These are phyloP conservation scores for Aspergillus puulaauensis DNA, from an alignment of 2,329 filamentous ascomycete species.

Conservation along the genomic window DNA sequence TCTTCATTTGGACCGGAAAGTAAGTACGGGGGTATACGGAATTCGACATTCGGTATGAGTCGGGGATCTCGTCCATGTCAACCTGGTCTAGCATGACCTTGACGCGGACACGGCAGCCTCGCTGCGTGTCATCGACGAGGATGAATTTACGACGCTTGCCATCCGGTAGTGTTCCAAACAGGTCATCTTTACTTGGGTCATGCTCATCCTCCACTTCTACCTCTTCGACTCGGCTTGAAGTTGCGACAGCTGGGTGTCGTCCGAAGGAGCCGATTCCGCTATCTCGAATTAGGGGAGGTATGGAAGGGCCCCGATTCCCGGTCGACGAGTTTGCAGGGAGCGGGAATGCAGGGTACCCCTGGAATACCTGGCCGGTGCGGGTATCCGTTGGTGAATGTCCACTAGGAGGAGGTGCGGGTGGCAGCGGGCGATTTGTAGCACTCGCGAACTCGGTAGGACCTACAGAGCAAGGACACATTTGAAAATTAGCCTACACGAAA, in stretches of 20 bases:
- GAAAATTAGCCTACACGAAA: constrained; percentile 45
- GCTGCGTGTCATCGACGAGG: constrained; percentile 84
- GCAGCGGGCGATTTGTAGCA: constrained; percentile 62
- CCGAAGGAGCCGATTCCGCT: constrained; percentile 46
- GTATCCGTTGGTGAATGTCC: constrained; percentile 62
- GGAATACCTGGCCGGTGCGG: constrained; percentile 73
- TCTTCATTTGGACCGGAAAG: constrained; percentile 91
- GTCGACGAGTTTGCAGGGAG: constrained; percentile 52
- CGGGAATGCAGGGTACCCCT: constrained; percentile 67
- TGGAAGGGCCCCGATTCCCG: constrained; percentile 55
- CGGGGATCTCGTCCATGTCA: constrained; percentile 92
- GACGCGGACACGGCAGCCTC: constrained; percentile 78
- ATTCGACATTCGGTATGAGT: constrained; percentile 87
- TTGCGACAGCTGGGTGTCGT: constrained; percentile 34
- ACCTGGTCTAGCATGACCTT: constrained; percentile 91
- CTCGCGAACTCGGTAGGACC: constrained; percentile 38
- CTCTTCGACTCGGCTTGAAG: constrained; percentile 27
- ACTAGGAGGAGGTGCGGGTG: constrained; percentile 58
- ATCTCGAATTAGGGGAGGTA: constrained; percentile 65
- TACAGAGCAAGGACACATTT: constrained; percentile 25
- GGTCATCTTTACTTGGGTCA: constrained; percentile 55
- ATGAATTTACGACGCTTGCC: constrained; percentile 96
- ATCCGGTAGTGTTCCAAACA: constrained; percentile 87
- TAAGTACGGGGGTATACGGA: constrained; percentile 90
- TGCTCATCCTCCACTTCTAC: constrained; percentile 23